Conservation (phyloP, 2,329 filamentous ascomycete genomes). For the Rugonectria rugulosa region DNA sequence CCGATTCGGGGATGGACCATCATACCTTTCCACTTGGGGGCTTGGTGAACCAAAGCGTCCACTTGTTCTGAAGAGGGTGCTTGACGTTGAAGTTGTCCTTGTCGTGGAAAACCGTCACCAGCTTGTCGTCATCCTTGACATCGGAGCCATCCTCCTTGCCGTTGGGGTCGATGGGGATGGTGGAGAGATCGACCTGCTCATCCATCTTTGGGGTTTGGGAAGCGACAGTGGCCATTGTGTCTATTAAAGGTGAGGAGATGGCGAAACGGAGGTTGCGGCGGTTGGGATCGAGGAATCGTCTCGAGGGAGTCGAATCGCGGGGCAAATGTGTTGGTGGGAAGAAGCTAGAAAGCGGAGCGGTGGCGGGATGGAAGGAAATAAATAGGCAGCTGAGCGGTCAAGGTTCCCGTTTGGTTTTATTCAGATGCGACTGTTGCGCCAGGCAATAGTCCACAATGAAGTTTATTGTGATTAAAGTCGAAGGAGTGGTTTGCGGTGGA, state of each 20-base stretch:
- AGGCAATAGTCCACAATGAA: conserved; percentile 44
- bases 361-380: conserved; percentile 29
- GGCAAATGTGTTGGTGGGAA: conserved; percentile 34
- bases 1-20: conserved; percentile 15
- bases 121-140: conserved; percentile 61
- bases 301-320: conserved; percentile 38
- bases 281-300: conserved; percentile 18
- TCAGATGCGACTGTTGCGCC: conserved; percentile 47
- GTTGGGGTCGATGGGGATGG: conserved; percentile 71
- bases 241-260: conserved; percentile 21
- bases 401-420: conserved; percentile 31
- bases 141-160: conserved; percentile 63
- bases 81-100: conserved; percentile 99
- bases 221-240: conserved; percentile 47
- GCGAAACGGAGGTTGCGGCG: conserved; percentile 19
- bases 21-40: conserved; percentile 91
- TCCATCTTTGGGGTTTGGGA: conserved; percentile 48
- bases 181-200: conserved; percentile 71
- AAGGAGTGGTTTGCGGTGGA: conserved; percentile 26
- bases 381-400: conserved; percentile 40
- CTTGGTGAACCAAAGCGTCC: conserved; percentile 99
- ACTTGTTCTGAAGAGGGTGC: conserved; percentile 95
- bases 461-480: conserved; percentile 24
- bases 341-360: conserved; percentile 32
- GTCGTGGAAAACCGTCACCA: conserved; percentile 96